Conservation (phyloP, 805 yeast species). For the Kuraishia hungarica region DNA sequence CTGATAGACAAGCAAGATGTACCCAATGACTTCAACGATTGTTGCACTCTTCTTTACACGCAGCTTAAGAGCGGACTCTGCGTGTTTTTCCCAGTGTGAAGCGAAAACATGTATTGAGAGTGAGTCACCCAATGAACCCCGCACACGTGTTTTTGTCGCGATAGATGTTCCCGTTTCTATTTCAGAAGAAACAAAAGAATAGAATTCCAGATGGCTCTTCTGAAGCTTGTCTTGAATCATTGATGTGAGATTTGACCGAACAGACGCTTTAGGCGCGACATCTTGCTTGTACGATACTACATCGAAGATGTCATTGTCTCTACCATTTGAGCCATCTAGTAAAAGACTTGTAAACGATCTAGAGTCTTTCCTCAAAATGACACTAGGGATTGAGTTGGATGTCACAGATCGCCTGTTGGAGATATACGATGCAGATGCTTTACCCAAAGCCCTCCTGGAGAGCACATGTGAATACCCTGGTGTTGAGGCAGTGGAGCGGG, state of each 20-base stretch:
- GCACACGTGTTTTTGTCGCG: neutral
- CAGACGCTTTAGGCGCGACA: slow-evolving; percentile 1
- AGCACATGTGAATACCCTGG: neutral
- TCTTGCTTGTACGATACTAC: neutral
- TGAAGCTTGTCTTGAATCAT: slow-evolving; percentile 30
- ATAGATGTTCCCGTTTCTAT: neutral
- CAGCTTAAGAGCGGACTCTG: slow-evolving; percentile 11
- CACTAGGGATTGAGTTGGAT: neutral
- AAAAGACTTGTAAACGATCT: slow-evolving; percentile 5
- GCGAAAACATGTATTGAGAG: neutral
- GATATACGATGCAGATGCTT: neutral
- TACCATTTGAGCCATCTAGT: neutral
- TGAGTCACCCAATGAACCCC: neutral
- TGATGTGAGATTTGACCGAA: slow-evolving; percentile 29
- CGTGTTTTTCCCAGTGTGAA: slow-evolving; percentile 12
- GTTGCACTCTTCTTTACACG: slow-evolving; percentile 24
- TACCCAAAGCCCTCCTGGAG: neutral
- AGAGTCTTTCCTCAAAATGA: slow-evolving; percentile 8
- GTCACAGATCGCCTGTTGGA: neutral
- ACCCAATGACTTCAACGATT: slow-evolving; percentile 52
- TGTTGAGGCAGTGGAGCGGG: neutral
- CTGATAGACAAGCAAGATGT: slow-evolving; percentile 27
- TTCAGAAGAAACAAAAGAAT: slow-evolving; percentile 24
- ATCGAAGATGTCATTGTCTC: neutral
- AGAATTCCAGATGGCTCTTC: slow-evolving; percentile 35